Conservation (phyloP, 108 stramenopile genomes). For the Seminavis robusta region DNA sequence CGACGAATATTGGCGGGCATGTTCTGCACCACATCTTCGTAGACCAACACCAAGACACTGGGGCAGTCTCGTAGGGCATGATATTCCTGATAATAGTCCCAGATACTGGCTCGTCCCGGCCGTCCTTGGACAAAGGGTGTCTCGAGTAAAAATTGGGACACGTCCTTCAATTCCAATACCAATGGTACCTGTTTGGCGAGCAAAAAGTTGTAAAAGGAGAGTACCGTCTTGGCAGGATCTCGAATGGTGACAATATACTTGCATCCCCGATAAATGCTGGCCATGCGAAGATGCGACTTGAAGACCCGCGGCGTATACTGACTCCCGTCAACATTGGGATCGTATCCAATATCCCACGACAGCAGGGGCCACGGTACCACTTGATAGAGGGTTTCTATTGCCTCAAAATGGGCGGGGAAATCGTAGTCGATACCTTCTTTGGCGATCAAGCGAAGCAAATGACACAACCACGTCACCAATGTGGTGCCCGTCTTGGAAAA, state of each 20-base stretch:
- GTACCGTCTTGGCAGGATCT: constrained; percentile 15
- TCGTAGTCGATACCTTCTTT: background rate
- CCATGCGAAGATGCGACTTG: constrained; percentile 14
- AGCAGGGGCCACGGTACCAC: constrained; percentile 11
- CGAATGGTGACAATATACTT: constrained; percentile 19
- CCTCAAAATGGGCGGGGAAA: background rate
- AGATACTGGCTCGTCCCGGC: constrained; percentile 2
- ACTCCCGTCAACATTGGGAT: constrained; percentile 8
- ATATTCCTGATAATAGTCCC: constrained; percentile 18
- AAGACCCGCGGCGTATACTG: constrained; percentile 7
- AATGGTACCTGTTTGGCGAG: constrained; percentile 9
- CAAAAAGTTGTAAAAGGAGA: constrained; percentile 27
- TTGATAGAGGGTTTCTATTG: constrained; percentile 10
- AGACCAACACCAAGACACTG: constrained; percentile 15
- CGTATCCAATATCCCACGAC: constrained; percentile 14
- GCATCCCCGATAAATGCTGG: constrained; percentile 12
- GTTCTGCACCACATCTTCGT: constrained; percentile 8
- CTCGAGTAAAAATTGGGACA: constrained; percentile 3
- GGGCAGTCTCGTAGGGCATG: constrained; percentile 7
- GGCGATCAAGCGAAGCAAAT: constrained; percentile 3
- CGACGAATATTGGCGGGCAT: background rate
- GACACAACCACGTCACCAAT: constrained; percentile 6
- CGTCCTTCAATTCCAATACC: constrained; percentile 4
- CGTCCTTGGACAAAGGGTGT: constrained; percentile 5
- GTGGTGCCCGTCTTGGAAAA: constrained; percentile 17